Base-by-base conservation (phyloP, 345 rosid species). In the Populus pruinosa region DNA sequence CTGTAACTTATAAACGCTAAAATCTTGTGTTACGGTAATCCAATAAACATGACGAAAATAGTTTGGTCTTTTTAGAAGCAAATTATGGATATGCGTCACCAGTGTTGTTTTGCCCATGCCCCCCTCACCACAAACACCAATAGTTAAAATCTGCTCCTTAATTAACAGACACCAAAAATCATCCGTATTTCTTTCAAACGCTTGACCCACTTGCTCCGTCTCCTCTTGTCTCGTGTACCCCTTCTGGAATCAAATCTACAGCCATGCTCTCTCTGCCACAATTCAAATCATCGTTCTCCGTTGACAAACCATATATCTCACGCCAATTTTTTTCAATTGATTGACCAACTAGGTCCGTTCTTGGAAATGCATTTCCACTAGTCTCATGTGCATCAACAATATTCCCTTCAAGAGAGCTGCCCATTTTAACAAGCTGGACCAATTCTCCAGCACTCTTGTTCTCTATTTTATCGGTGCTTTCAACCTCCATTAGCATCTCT, bases 1-100 rank as follows among this genome's bases (percentile, higher is more conserved):
- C 67, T 82, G 84, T 2, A 82, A 72, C 23, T 69, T 64, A 18
- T 17, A 38, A 25, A 82, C 36, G 36, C 16, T 63, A 8, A 29
- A 38, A 50, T 62, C 69, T 27, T 63, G 49, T 47, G 84, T 78
- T 8, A 65, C 81, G 6, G 76, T 82, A 29, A 82, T 68, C 84
- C 79, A 82, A 36, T 44, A 43, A 2, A 73, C 29, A 27, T 69
- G 41, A 29, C 10, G 35, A 13, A 43, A 43, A 11, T 2, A 1
- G 25, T 69, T 5, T 0, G 53, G 16, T 38, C 0, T 27, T 65
- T 73, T 59, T 11, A 49, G 56, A 16, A 67, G 68, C 35, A 25
- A 71, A 65, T 74, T 78, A n/a, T 74, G 11, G 49, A 78, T 17
- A 71, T 82, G 76, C 33, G 3, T 70, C 49, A 55, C 27, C 0